Evolutionary conservation across 768 basidiomycete species (phyloP), one percentile per base, ranked within the genome.

Genomic region (Leccinum rimulosum): DNA sequence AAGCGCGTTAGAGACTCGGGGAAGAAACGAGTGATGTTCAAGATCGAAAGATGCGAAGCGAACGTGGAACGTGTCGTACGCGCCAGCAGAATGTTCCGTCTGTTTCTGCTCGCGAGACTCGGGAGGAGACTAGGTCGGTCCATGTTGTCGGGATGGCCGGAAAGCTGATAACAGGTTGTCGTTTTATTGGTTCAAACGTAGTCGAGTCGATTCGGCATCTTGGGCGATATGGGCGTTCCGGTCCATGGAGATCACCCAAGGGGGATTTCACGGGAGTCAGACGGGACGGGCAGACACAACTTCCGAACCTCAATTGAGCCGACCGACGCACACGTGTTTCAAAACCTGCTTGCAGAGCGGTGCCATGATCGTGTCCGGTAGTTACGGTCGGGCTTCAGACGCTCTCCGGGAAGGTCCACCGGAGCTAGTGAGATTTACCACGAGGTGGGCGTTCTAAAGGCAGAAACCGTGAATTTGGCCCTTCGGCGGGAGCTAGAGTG

Each of bases 271-370:
- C 9, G 27, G 33, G 11, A 10, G 15, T 14, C 27, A 22, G 48
- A 33, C 22, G 36, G 8, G 31, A 50, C 35, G 8, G 19, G 33
- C 3, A 38, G 25, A 17, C 19, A 36, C 57, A 17, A 48, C 30
- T 45, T 22, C 43, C 50, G 19, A 40, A 64, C 33, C 61, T 65
- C 64, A 27, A 48, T 33, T 67, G 64, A 65, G 62, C 25, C 47
- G 17, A 15, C 3, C 22, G 58, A 8, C 45, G 47, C 15, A 43
- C 17, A 33, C 31, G n/a, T 28, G 31, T 22, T 61, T 63, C 28
- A 47, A 54, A 66, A 66, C 48, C 31, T 48, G 43, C 50, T 33
- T 33, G 31, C 49, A 50, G 28, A 36, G 33, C 38, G 3, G 11
- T 30, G 14, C 9, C 31, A 25, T 35, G 50, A 36, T 52, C 54